These are phyloP conservation scores for Alternaria tenuissima DNA, from an alignment of 2,329 filamentous ascomycete genomes.

Conservation along the genomic window DNA sequence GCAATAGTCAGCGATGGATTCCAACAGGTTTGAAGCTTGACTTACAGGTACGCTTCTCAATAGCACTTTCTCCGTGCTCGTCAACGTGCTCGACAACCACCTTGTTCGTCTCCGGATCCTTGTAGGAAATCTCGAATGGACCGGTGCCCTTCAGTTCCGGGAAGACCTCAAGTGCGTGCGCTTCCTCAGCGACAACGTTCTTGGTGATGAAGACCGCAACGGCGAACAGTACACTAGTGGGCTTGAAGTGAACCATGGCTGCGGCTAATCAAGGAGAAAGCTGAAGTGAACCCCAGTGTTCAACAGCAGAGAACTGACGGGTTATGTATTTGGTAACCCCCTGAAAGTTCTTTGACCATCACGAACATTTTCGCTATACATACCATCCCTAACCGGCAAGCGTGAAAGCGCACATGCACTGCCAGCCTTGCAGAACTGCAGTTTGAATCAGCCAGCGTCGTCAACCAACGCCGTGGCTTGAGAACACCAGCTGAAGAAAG, in stretches of 20 bases:
- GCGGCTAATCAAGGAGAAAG: not conserved
- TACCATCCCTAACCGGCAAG: not conserved
- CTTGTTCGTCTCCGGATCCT: not conserved
- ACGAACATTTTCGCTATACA: rapidly evolving
- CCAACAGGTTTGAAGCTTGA: not conserved
- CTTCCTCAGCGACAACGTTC: not conserved
- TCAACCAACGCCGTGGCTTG: not conserved
- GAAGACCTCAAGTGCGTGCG: not conserved
- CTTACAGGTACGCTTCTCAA: not conserved
- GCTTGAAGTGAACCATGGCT: not conserved
- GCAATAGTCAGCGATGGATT: not conserved
- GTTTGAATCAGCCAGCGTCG: too few relatives aligned
- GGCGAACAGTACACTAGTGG: not conserved
- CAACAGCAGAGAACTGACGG: not conserved
- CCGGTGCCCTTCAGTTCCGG: not conserved
- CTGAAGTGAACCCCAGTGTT: not conserved
- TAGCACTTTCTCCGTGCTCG: not conserved
- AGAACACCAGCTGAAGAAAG: not conserved
- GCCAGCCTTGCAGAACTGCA: not conserved
- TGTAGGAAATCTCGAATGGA: not conserved
- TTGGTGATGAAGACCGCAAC: not conserved
- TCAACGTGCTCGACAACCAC: not conserved
- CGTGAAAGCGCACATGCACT: not conserved
- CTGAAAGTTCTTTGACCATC: not conserved
- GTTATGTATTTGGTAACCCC: not conserved